phyloP scores from a whole-genome alignment of 164 flowering plant genomes.

The Tetracentron sinense region DNA sequence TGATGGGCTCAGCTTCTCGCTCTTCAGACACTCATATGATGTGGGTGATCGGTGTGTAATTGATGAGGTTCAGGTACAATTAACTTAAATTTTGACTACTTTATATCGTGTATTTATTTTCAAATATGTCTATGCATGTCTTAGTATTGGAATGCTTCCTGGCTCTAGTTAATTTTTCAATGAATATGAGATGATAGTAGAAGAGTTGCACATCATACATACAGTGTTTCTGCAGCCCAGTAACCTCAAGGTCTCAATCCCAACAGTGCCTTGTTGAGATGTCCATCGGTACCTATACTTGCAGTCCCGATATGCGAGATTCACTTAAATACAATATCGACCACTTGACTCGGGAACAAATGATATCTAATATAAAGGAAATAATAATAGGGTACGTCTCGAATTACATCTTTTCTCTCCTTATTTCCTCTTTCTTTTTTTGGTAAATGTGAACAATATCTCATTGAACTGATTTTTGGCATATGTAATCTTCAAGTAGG shows the following conservation, averaged over 20 bases:
- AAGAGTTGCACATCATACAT: slow-evolving; percentile 73
- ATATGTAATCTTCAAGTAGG: too few relatives aligned
- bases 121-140: neutral
- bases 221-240: slow-evolving; percentile 58
- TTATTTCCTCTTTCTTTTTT: neutral
- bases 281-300: slow-evolving; percentile 46
- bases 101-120: too few relatives aligned
- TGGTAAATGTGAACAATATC: too few relatives aligned
- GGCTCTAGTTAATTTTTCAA: neutral
- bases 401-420: too few relatives aligned
- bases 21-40: slow-evolving; percentile 62
- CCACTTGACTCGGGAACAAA: slow-evolving; percentile 54
- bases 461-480: too few relatives aligned
- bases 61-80: slow-evolving; percentile 56
- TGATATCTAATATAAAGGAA: slow-evolving; percentile 43
- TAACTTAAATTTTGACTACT: neutral
- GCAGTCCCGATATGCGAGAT: slow-evolving; percentile 79
- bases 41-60: slow-evolving; percentile 69
- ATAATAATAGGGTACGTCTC: slow-evolving; percentile 40
- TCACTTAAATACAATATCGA: slow-evolving; percentile 50
- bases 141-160: neutral
- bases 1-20: slow-evolving; percentile 54
- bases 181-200: slow-evolving; percentile 51
- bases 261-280: slow-evolving; percentile 40
- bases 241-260: slow-evolving; percentile 45